Base-by-base conservation (phyloP, 2,329 filamentous ascomycete species). In the Aurifilum marmelostoma region DNA sequence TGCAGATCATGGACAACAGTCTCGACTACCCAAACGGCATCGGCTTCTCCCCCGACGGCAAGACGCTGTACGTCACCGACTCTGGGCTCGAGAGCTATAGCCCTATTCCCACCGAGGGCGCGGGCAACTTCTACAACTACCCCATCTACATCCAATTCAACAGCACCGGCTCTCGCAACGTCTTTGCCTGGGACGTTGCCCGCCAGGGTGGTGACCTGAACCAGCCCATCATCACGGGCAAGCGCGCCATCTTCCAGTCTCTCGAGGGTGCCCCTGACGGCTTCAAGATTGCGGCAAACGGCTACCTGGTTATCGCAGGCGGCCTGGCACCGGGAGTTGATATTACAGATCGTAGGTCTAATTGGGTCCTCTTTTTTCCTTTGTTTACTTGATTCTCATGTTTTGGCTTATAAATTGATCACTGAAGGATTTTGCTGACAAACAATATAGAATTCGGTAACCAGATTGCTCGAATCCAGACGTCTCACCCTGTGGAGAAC, bases 91-190 rank as follows among this genome's bases (percentile, higher is more conserved):
- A 59, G 56, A 59, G 56, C 56, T 59, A 59, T 29, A 59, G 9
- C 32, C 29, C 56, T 3, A 29, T 59, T 3, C 56, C 56, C 27
- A 59, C 56, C 14, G 12, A 21, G 11, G 56, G 56, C 56, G 56
- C 16, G 56, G 56, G 56, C 24, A 16, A 59, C 14, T 59, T 59
- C 32, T 59, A 59, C 56, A 37, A 59, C 56, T 59, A 59, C n/a
- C 56, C 56, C 56, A 59, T 59, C 32, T 29, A 59, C 29, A 59
- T 59, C 29, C 56, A 59, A 29, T 59, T 59, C 56, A 59, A 59
- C 56, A 59, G 56, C 56, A 59, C 56, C 11, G 56, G 56, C 2
- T 29, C 56, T 29, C 56, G 56, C 56, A 59, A 59, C 32, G 27
- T 59, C 29, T 59, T 59, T 59, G 56, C 56, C 32, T 59, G 56